These are phyloP conservation scores for Oehlia diaphana DNA, from an alignment of 192 early-diverging fungal species.

Conservation along the genomic window DNA sequence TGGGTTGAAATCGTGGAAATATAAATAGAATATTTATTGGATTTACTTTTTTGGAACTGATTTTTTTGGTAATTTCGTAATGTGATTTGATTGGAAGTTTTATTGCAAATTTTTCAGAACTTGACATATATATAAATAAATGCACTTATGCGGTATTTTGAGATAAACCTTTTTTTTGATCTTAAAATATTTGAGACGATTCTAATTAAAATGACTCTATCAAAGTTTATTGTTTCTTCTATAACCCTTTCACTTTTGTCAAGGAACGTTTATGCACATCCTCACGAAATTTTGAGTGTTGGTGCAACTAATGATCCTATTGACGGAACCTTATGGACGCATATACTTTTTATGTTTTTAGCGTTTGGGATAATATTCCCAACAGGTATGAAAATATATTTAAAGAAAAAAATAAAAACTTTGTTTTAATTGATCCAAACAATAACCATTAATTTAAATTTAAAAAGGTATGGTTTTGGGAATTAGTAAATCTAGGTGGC, in stretches of 20 bases:
- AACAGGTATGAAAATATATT: neutral
- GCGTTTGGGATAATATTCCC: constrained; percentile 24
- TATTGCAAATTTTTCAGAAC: too few species aligned
- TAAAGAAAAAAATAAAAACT: neutral
- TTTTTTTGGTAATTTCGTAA: too few species aligned
- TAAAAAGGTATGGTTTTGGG: constrained; percentile 57
- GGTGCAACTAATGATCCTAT: constrained; percentile 1
- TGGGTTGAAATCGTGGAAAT: too few species aligned
- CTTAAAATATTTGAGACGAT: neutral
- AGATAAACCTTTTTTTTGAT: neutral
- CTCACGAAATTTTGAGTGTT: neutral
- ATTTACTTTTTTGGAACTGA: too few species aligned
- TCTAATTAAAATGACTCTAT: neutral
- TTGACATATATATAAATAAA: too few species aligned
- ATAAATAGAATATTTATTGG: too few species aligned
- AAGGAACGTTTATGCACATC: neutral
- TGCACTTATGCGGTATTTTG: too few species aligned
- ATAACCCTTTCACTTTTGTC: neutral
- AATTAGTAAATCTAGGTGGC: constrained; percentile 54
- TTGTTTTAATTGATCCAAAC: neutral
- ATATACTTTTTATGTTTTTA: constrained; percentile 16
- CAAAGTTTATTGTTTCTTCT: neutral
- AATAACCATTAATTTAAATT: constrained; percentile 24
- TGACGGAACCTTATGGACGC: constrained; percentile 1
- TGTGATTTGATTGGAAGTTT: too few species aligned